These are phyloP conservation scores for Lagenaria siceraria DNA, from an alignment of 306 rosid species.

Conservation along the genomic window DNA sequence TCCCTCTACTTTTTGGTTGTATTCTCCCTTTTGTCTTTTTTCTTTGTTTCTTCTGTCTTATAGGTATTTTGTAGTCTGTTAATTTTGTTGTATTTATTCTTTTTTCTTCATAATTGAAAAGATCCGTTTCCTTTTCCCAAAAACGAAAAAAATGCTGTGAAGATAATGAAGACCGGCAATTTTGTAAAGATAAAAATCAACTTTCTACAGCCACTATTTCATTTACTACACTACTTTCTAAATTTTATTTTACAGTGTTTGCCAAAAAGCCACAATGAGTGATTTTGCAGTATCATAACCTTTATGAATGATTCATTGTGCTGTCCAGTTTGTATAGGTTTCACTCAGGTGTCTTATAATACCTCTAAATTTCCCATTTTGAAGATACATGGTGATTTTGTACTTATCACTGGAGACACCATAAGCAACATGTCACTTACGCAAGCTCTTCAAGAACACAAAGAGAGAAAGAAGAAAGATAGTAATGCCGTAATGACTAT, in stretches of 20 bases:
- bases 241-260: not conserved
- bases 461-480: constrained; percentile 85
- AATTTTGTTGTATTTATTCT: too few species aligned
- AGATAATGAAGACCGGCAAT: not conserved
- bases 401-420: constrained; percentile 92
- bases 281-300: not conserved
- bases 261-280: not conserved
- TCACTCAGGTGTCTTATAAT: constrained; percentile 17
- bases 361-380: constrained; percentile 14
- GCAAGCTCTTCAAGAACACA: constrained; percentile 77
- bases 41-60: too few species aligned
- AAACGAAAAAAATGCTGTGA: not conserved
- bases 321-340: not conserved
- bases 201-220: not conserved
- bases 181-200: not conserved
- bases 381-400: constrained; percentile 95
- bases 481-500: constrained; percentile 91
- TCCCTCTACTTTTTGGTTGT: not conserved
- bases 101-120: too few species aligned
- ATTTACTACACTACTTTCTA: not conserved
- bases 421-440: constrained; percentile 97
- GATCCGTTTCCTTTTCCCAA: too few species aligned
- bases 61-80: too few species aligned
- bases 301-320: not conserved
- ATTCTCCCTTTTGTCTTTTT: too few species aligned